These are phyloP conservation scores for Phytopythium oedochilum DNA, from an alignment of 352 stramenopile species.

Conservation along the genomic window DNA sequence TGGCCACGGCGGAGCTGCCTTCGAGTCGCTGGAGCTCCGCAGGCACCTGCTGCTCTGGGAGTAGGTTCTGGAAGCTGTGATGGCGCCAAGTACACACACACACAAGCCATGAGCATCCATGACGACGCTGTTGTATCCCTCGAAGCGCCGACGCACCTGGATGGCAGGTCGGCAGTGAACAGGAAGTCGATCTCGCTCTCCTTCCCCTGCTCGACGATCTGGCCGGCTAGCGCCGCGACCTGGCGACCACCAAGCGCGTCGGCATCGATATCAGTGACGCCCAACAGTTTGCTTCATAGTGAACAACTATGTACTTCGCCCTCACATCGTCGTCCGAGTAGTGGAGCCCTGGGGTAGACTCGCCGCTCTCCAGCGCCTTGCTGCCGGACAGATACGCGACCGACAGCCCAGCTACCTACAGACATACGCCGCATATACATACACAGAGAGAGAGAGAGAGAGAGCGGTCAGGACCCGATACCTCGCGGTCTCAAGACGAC, in stretches of 20 bases:
- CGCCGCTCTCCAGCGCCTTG: conserved; percentile 1
- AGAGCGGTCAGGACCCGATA: too few species aligned
- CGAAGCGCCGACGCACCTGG: conserved; percentile 14
- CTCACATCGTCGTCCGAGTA: conserved; percentile 5
- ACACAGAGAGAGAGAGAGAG: too few species aligned
- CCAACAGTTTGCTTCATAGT: too few species aligned
- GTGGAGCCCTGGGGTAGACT: background rate
- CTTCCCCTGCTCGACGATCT: background rate
- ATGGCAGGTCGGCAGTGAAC: conserved; percentile 46
- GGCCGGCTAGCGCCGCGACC: background rate
- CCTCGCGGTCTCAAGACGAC: too few species aligned
- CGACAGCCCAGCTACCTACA: conserved; percentile 35
- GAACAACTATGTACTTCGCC: too few species aligned
- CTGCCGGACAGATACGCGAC: conserved; percentile 34
- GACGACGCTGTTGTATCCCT: too few species aligned
- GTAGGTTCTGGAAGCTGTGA: conserved; percentile 49
- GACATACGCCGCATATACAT: too few species aligned
- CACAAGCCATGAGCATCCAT: too few species aligned
- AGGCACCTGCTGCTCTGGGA: conserved; percentile 58
- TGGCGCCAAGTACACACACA: too few species aligned
- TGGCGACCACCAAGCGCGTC: background rate
- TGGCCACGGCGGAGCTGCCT: conserved; percentile 19
- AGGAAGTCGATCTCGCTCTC: conserved; percentile 56
- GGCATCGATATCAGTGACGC: background rate
- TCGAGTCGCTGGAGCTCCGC: conserved; percentile 29